A percentile compares a stretch with the other conserved stretches of the same genome.
Evolutionary conservation across 768 basidiomycete genomes (phyloP).

Genomic region (Tylopilus vinaceipallidus): DNA sequence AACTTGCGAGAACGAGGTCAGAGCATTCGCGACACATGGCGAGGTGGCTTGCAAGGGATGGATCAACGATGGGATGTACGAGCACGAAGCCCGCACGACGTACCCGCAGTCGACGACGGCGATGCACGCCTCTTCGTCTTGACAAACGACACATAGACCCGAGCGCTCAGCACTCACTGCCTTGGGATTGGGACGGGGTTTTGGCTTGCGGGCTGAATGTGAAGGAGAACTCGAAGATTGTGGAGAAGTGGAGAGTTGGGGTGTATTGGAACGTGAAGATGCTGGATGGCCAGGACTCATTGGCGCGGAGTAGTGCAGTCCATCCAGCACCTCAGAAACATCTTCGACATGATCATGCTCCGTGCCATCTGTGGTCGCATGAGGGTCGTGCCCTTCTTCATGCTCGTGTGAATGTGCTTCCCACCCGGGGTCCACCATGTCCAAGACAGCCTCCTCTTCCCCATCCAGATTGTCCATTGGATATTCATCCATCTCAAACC

Average conservation of each 20-base stretch:
- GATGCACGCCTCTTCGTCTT: constrained; percentile 92
- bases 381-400: neutral
- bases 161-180: constrained; percentile 48
- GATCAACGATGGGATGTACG: neutral
- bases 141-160: constrained; percentile 88
- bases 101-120: constrained; percentile 95
- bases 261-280: constrained; percentile 10
- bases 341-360: neutral
- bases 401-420: constrained; percentile 10
- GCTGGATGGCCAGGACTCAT: neutral
- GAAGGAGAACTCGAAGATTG: constrained; percentile 29
- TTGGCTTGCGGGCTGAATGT: constrained; percentile 36
- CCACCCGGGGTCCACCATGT: constrained; percentile 18
- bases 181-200: constrained; percentile 29
- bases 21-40: constrained; percentile 78
- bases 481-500: constrained; percentile 23
- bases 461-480: constrained; percentile 27
- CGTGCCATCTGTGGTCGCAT: neutral
- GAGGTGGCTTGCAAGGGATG: constrained; percentile 54
- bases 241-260: constrained; percentile 18
- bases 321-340: constrained; percentile 4
- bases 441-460: constrained; percentile 17
- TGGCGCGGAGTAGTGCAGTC: constrained; percentile 2
- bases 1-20: constrained; percentile 73
- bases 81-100: constrained; percentile 27